phyloP scores from a whole-genome alignment of 805 yeast species.

The Candida piceae region DNA sequence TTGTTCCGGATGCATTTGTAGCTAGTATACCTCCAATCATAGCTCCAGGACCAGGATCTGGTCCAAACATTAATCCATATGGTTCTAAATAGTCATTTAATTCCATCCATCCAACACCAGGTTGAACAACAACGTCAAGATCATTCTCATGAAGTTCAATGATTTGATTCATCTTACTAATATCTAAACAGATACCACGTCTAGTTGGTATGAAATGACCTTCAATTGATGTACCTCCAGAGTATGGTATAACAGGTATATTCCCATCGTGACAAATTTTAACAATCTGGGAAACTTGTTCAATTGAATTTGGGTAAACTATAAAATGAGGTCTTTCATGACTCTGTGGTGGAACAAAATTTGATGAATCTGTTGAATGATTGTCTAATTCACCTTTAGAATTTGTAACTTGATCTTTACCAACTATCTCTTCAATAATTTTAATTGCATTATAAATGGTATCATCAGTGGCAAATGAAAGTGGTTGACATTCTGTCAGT shows the following conservation, averaged over 20 bases:
- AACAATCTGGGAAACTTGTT: slow-evolving; percentile 47
- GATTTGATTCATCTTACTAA: slow-evolving; percentile 57
- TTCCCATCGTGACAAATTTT: slow-evolving; percentile 40
- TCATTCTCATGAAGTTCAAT: slow-evolving; percentile 55
- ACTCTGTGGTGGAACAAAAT: slow-evolving; percentile 26
- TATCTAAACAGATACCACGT: slow-evolving; percentile 54
- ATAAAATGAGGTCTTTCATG: slow-evolving; percentile 37
- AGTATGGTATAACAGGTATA: slow-evolving; percentile 67
- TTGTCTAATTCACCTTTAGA: slow-evolving; percentile 29
- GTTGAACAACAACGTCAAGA: slow-evolving; percentile 70
- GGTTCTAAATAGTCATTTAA: slow-evolving; percentile 49
- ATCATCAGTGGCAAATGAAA: slow-evolving; percentile 47
- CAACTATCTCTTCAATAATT: slow-evolving; percentile 49
- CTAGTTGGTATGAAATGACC: slow-evolving; percentile 74
- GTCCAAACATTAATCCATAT: slow-evolving; percentile 59
- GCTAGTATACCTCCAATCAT: slow-evolving; percentile 72
- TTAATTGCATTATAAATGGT: slow-evolving; percentile 47
- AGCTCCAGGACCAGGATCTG: slow-evolving; percentile 78
- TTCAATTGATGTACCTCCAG: slow-evolving; percentile 76
- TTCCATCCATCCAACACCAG: slow-evolving; percentile 76
- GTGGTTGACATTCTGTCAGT: slow-evolving; percentile 38
- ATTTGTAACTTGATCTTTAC: slow-evolving; percentile 43
- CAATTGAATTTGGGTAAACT: slow-evolving; percentile 58
- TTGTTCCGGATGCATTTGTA: slow-evolving; percentile 76
- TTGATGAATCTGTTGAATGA: slow-evolving; percentile 30